These are phyloP conservation scores for Macrolepiota dolichaula DNA, from an alignment of 768 basidiomycete species.

Conservation along the genomic window DNA sequence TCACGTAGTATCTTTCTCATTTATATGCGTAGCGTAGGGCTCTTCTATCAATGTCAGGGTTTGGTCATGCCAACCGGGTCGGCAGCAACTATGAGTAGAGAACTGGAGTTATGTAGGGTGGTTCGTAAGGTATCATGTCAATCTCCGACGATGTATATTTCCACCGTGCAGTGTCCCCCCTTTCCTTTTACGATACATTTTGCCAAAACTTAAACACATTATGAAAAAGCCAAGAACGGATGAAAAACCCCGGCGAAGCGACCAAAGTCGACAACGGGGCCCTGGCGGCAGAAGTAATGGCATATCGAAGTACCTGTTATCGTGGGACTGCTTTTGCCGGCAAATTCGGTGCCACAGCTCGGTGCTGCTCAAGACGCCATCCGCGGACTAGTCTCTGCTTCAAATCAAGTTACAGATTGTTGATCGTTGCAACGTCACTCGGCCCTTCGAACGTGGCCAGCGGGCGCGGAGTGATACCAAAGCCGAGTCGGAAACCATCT, in stretches of 20 bases:
- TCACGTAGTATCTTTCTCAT: neutral
- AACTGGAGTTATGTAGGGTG: neutral
- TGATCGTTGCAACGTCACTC: neutral
- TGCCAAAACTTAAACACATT: neutral
- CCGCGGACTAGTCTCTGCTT: neutral
- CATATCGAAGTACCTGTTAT: too few relatives aligned
- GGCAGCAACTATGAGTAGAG: neutral
- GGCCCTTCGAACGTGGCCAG: neutral
- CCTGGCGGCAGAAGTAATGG: too few relatives aligned
- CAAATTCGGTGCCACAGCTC: too few relatives aligned
- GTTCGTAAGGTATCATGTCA: too few relatives aligned
- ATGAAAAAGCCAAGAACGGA: neutral
- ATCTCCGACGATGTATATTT: neutral
- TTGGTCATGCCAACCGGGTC: conserved; percentile 5
- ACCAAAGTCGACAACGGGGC: too few relatives aligned
- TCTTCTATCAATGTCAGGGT: neutral
- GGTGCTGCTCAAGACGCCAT: neutral
- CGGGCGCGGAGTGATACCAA: neutral
- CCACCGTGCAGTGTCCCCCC: neutral
- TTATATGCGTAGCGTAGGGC: neutral
- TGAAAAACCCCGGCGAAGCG: neutral
- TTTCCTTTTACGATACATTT: neutral
- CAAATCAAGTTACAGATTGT: neutral
- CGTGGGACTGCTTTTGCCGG: too few relatives aligned
- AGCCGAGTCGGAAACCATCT: neutral